Percentiles rank a stretch among this genome's conserved stretches.
These are phyloP conservation scores for Tanacetum coccineum DNA, from an alignment of 129 eudicot species.

Conservation along the genomic window DNA sequence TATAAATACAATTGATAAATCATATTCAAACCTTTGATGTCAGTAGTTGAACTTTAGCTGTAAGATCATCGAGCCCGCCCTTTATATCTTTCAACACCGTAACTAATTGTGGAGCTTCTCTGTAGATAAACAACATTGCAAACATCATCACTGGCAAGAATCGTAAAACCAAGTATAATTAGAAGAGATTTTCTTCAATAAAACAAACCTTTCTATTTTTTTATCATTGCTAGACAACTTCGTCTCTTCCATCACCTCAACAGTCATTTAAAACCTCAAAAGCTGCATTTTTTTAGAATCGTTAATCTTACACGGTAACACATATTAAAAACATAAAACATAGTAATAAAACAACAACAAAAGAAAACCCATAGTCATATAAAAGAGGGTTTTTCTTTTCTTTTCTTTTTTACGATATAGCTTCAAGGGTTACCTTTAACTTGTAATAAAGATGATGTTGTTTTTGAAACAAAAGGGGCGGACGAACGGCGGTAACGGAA, in stretches of 20 bases:
- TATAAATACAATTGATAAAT: background rate
- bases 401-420: too few relatives aligned
- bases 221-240: constrained; percentile 8
- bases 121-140: constrained; percentile 24
- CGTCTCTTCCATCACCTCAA: constrained; percentile 33
- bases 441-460: too few relatives aligned
- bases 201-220: constrained; percentile 35
- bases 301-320: background rate
- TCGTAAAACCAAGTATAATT: background rate
- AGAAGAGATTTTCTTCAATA: background rate
- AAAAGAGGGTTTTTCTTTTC: too few relatives aligned
- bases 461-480: too few relatives aligned
- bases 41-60: constrained; percentile 53
- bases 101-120: constrained; percentile 72
- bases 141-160: background rate
- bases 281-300: constrained; percentile 12
- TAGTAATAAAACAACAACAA: too few relatives aligned
- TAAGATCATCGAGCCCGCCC: constrained; percentile 65
- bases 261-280: constrained; percentile 18
- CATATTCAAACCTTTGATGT: constrained; percentile 54
- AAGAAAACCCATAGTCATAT: too few relatives aligned
- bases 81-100: constrained; percentile 74
- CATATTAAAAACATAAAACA: too few relatives aligned
- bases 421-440: too few relatives aligned
- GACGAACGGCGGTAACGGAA: too few relatives aligned